These are phyloP conservation scores for Paulownia fortunei DNA, from an alignment of 257 asterid species.

Conservation along the genomic window DNA sequence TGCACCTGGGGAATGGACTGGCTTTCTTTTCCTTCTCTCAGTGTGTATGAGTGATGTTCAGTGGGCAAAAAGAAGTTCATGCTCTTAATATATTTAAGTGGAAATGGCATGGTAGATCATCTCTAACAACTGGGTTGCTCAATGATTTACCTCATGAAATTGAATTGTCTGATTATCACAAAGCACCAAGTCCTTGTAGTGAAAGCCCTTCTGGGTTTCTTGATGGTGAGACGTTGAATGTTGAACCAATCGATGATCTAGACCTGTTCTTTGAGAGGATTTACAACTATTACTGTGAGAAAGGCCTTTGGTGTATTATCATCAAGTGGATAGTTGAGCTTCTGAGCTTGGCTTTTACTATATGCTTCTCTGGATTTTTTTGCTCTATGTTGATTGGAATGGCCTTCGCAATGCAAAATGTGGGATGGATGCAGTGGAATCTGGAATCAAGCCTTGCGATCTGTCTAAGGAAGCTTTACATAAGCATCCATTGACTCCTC, in stretches of 20 bases:
- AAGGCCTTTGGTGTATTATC: slow-evolving; percentile 97
- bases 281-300: slow-evolving; percentile 87
- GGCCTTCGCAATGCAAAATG: slow-evolving; percentile 96
- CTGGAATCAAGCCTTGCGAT: slow-evolving; percentile 95
- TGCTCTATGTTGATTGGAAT: slow-evolving; percentile 91
- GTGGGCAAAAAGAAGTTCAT: slow-evolving; percentile 68
- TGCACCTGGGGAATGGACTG: slow-evolving; percentile 58
- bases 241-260: slow-evolving; percentile 79
- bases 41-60: slow-evolving; percentile 79
- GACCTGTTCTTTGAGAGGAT: slow-evolving; percentile 95
- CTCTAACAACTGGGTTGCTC: slow-evolving; percentile 70
- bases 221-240: slow-evolving; percentile 72
- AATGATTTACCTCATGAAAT: slow-evolving; percentile 70
- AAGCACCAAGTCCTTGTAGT: slow-evolving; percentile 81
- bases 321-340: slow-evolving; percentile 90
- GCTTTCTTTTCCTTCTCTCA: slow-evolving; percentile 52
- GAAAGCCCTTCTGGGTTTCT: slow-evolving; percentile 98
- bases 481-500: slow-evolving; percentile 82
- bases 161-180: slow-evolving; percentile 82
- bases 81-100: slow-evolving; percentile 74
- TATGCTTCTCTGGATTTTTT: slow-evolving; percentile 88
- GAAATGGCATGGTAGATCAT: slow-evolving; percentile 64
- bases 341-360: slow-evolving; percentile 81
- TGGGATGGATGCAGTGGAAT: slow-evolving; percentile 99
- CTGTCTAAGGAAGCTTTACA: slow-evolving; percentile 90